phyloP scores from a whole-genome alignment of 306 rosid species.

The Cucumis melo region DNA sequence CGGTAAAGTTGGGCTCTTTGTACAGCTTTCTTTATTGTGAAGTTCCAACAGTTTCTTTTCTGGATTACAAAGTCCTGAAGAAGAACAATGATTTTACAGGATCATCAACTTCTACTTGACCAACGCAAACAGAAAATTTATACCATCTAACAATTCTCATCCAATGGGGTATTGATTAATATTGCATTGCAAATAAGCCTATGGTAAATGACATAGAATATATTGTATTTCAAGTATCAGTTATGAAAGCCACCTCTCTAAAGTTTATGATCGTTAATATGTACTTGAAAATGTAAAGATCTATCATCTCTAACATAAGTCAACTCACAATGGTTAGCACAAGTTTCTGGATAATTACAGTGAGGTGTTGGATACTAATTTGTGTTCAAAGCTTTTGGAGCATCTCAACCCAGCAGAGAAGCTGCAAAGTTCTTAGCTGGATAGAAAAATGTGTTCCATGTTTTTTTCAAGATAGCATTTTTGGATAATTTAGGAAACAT shows the following conservation, averaged over 20 bases:
- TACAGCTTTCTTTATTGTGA: slow-evolving; percentile 62
- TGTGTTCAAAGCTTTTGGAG: too few species aligned
- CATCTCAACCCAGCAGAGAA: not conserved
- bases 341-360: not conserved
- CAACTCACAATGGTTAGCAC: not conserved
- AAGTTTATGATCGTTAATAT: not conserved
- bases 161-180: not conserved
- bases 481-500: too few species aligned
- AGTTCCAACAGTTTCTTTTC: slow-evolving; percentile 77
- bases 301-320: not conserved
- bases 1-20: slow-evolving; percentile 50
- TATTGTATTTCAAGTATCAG: not conserved
- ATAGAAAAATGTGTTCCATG: not conserved
- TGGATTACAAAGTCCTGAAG: slow-evolving; percentile 81
- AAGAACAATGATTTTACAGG: slow-evolving; percentile 3
- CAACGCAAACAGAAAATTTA: not conserved
- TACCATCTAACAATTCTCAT: not conserved
- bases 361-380: too few species aligned
- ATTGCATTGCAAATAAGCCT: not conserved
- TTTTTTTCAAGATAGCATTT: not conserved
- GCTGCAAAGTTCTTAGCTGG: not conserved
- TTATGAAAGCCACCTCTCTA: not conserved
- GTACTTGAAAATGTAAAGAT: not conserved
- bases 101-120: not conserved
- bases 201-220: not conserved